A percentile compares a stretch with the other conserved stretches of the same genome.
Conservation (phyloP, 2,329 filamentous ascomycete genomes). For the Metarhizium humberi region DNA sequence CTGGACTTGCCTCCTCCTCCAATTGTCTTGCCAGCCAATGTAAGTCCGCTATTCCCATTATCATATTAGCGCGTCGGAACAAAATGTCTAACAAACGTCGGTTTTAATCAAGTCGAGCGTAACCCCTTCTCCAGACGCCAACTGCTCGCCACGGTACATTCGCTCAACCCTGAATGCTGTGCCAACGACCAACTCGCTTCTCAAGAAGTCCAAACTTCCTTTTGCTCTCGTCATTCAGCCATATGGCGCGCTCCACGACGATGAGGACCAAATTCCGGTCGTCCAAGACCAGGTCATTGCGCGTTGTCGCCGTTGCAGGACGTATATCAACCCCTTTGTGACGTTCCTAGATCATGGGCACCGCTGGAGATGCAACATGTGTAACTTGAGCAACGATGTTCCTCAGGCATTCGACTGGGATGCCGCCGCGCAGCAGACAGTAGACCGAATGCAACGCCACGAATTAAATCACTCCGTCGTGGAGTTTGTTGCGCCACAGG, state of each 20-base stretch:
- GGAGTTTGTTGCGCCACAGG: slow-evolving; percentile 94
- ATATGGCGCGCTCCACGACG: slow-evolving; percentile 85
- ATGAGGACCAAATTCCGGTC: slow-evolving; percentile 82
- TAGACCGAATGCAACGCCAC: slow-evolving; percentile 84
- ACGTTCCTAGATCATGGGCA: slow-evolving; percentile 95
- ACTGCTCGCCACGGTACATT: slow-evolving; percentile 88
- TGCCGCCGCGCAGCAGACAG: slow-evolving; percentile 77
- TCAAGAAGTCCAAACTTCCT: slow-evolving; percentile 95
- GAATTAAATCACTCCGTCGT: slow-evolving; percentile 96
- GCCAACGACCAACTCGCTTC: slow-evolving; percentile 80
- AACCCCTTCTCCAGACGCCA: slow-evolving; percentile 82
- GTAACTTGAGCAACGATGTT: slow-evolving; percentile 95
- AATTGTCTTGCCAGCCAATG: slow-evolving; percentile 84
- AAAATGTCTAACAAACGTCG: slow-evolving; percentile 25
- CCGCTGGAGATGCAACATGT: slow-evolving; percentile 99
- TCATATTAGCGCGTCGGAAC: not conserved
- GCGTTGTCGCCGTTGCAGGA: slow-evolving; percentile 86
- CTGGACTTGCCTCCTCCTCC: slow-evolving; percentile 85
- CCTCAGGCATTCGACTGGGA: slow-evolving; percentile 99
- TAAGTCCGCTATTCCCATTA: slow-evolving; percentile 38
- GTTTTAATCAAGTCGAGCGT: slow-evolving; percentile 59
- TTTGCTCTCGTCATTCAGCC: slow-evolving; percentile 95
- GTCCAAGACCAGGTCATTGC: slow-evolving; percentile 97
- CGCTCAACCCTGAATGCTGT: slow-evolving; percentile 92
- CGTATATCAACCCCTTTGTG: slow-evolving; percentile 97